phyloP scores from a whole-genome alignment of 1,284 basidiomycete species.

The Sparassis latifolia region DNA sequence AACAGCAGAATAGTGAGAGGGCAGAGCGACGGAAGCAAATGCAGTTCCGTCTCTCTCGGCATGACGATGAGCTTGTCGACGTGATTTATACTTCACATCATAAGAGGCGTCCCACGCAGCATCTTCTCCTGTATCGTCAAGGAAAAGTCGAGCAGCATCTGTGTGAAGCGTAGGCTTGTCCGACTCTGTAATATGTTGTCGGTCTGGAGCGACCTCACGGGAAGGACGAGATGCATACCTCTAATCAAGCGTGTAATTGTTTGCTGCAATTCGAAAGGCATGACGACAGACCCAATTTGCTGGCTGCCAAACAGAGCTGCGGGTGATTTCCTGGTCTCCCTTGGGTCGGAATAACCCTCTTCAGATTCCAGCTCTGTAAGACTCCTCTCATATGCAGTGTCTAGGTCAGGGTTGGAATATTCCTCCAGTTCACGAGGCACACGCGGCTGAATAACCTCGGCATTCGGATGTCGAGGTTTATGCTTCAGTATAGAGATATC shows the following conservation, averaged over 20 bases:
- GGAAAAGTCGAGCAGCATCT: slow-evolving; percentile 68
- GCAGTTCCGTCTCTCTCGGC: slow-evolving; percentile 64
- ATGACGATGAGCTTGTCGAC: slow-evolving; percentile 49
- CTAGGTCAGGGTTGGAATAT: slow-evolving; percentile 23
- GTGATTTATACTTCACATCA: slow-evolving; percentile 52
- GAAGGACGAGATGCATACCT: slow-evolving; percentile 32
- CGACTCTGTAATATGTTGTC: slow-evolving; percentile 36
- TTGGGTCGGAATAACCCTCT: slow-evolving; percentile 27
- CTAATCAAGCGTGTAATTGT: slow-evolving; percentile 52
- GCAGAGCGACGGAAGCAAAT: slow-evolving; percentile 68
- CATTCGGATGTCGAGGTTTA: slow-evolving; percentile 23
- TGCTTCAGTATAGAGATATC: slow-evolving; percentile 54
- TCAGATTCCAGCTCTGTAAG: slow-evolving; percentile 15
- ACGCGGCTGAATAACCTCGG: slow-evolving; percentile 7
- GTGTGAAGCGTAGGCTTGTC: slow-evolving; percentile 58
- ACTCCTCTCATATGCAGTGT: slow-evolving; percentile 21
- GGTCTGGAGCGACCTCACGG: not conserved
- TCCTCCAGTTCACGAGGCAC: slow-evolving; percentile 49
- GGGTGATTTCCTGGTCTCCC: slow-evolving; percentile 63
- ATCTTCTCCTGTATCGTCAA: slow-evolving; percentile 27
- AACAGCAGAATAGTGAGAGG: slow-evolving; percentile 72
- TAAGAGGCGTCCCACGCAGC: slow-evolving; percentile 48
- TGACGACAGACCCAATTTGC: slow-evolving; percentile 57
- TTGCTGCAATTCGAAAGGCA: slow-evolving; percentile 66
- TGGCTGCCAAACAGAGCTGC: slow-evolving; percentile 76